phyloP scores from a whole-genome alignment of 768 basidiomycete species.

The Boletus barrowsii region DNA sequence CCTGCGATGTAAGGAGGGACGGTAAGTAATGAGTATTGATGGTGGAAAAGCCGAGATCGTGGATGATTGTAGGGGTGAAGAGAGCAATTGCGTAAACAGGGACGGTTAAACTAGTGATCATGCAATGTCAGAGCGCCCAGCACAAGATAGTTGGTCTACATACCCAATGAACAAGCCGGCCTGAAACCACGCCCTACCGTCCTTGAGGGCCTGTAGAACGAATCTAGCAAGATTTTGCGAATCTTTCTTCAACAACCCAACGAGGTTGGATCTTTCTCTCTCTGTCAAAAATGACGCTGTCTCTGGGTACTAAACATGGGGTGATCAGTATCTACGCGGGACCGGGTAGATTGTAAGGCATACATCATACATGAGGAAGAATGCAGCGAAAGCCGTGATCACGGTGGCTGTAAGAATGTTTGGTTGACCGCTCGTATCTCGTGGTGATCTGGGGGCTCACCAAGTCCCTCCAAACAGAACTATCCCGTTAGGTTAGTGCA shows the following conservation, averaged over 20 bases:
- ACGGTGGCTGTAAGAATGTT: conserved; percentile 19
- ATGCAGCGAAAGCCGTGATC: conserved; percentile 27
- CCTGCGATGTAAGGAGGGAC: conserved; percentile 48
- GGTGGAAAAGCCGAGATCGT: conserved; percentile 47
- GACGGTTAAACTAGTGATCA: conserved; percentile 34
- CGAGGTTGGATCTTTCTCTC: conserved; percentile 38
- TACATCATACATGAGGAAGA: conserved; percentile 56
- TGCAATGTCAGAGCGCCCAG: not conserved
- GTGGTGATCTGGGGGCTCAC: conserved; percentile 8
- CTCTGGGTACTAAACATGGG: conserved; percentile 45
- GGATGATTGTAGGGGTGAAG: conserved; percentile 50
- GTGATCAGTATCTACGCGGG: not conserved
- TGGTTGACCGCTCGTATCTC: not conserved
- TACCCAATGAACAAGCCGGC: conserved; percentile 40
- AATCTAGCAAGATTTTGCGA: conserved; percentile 44
- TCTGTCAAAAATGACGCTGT: conserved; percentile 54
- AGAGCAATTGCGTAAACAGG: conserved; percentile 48
- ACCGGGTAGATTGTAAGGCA: not conserved
- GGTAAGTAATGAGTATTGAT: conserved; percentile 47
- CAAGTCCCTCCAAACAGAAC: conserved; percentile 33
- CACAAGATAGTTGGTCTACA: conserved; percentile 2
- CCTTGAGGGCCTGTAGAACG: conserved; percentile 46
- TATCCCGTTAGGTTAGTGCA: conserved; percentile 5
- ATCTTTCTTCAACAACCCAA: conserved; percentile 40
- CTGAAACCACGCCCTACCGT: conserved; percentile 39